phyloP scores from a whole-genome alignment of 2,329 filamentous ascomycete genomes.

The Aspergillus sp. region DNA sequence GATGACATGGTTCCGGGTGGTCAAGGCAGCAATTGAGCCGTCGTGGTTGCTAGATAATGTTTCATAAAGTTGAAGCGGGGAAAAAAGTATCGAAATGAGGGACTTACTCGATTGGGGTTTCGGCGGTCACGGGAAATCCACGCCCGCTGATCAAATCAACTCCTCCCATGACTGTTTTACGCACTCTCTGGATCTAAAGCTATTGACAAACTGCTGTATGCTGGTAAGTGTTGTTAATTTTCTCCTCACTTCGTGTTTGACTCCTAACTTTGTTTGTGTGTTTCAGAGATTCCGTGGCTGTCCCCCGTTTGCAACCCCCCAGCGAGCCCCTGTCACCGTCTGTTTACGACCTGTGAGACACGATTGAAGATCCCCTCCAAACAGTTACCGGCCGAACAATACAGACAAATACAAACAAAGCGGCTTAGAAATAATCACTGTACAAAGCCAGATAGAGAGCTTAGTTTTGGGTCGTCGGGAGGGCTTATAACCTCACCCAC shows the following conservation, averaged over 20 bases:
- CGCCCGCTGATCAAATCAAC: slow-evolving; percentile 3
- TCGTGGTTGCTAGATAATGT: background rate
- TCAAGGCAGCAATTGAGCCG: background rate
- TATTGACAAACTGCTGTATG: background rate
- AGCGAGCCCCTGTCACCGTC: background rate
- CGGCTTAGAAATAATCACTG: background rate
- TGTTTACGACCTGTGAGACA: background rate
- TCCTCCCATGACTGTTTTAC: background rate
- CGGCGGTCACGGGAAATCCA: slow-evolving; percentile 24
- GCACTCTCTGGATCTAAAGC: background rate
- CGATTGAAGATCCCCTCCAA: background rate
- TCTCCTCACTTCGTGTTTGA: background rate
- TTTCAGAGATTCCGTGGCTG: slow-evolving; percentile 10
- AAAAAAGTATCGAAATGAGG: slow-evolving; percentile 6
- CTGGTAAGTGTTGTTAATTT: background rate
- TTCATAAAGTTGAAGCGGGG: background rate
- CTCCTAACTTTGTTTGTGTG: background rate
- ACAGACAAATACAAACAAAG: background rate
- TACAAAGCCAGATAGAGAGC: background rate
- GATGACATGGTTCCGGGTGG: slow-evolving; percentile 63
- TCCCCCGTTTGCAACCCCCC: background rate
- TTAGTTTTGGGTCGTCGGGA: background rate
- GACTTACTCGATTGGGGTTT: slow-evolving; percentile 22
- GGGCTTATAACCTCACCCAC: background rate
- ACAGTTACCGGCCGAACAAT: background rate